Evolutionary conservation across 495 filamentous ascomycete genomes (phyloP).

Genomic region (Rusavskia elegans): DNA sequence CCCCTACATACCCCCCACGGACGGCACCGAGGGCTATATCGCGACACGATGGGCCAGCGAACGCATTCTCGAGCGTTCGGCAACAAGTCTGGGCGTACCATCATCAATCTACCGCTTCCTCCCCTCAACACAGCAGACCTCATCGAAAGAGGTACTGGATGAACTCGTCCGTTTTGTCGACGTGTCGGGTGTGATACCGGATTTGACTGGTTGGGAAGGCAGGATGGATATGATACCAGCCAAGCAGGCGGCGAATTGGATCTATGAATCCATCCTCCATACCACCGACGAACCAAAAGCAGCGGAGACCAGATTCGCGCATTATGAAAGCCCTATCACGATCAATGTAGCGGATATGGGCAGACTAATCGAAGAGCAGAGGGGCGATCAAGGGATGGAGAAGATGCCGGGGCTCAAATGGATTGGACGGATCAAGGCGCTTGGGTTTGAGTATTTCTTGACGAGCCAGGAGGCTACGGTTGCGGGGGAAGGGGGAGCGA

Average conservation of each 20-base stretch:
- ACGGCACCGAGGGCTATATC: conserved; percentile 25
- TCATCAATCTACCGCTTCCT: conserved; percentile 15
- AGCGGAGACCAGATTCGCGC: no score
- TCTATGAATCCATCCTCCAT: not conserved
- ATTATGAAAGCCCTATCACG: not conserved
- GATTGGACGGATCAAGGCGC: not conserved
- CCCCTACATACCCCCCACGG: conserved; percentile 3
- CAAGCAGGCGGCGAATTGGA: not conserved
- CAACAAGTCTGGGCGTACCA: conserved; percentile 10
- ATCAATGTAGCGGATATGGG: not conserved
- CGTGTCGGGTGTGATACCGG: no score
- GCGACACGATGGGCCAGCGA: conserved; percentile 33
- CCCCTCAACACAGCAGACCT: not conserved
- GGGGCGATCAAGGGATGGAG: not conserved
- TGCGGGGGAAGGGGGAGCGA: conserved; percentile 7
- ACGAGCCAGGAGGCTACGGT: not conserved
- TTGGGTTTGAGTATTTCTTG: not conserved
- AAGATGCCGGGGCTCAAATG: not conserved
- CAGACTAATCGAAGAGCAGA: not conserved
- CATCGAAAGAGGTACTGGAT: no score
- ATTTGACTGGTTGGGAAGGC: no score
- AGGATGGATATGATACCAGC: not conserved
- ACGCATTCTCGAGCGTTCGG: conserved; percentile 20
- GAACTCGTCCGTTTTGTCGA: no score
- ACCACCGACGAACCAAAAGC: no score